A percentile compares a stretch with the other conserved stretches of the same genome.
Conservation (phyloP, 768 basidiomycete species). For the Lyophyllum semitale region DNA sequence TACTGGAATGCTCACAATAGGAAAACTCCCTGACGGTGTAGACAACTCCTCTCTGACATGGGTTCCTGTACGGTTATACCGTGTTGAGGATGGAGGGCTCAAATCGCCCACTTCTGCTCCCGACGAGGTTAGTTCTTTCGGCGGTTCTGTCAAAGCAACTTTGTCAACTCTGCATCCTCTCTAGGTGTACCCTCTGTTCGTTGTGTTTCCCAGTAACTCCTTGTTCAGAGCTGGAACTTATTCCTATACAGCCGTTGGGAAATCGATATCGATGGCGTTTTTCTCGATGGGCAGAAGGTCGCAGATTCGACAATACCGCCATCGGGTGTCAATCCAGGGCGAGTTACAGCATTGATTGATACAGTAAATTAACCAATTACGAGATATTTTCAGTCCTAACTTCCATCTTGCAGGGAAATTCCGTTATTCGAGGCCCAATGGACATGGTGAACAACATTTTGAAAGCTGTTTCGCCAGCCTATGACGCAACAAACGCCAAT, state of each 20-base stretch:
- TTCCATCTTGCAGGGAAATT: constrained; percentile 56
- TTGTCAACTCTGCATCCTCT: neutral
- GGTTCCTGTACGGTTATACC: constrained; percentile 66
- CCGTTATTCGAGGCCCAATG: constrained; percentile 66
- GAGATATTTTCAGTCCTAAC: neutral
- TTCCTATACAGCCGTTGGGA: constrained; percentile 53
- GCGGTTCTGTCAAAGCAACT: neutral
- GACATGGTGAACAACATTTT: constrained; percentile 61
- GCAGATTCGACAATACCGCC: constrained; percentile 52
- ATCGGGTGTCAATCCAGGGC: constrained; percentile 28
- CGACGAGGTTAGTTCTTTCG: constrained; percentile 47
- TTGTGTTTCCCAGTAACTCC: neutral
- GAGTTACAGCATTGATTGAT: constrained; percentile 64
- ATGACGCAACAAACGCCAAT: constrained; percentile 22
- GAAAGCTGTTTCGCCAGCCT: constrained; percentile 36
- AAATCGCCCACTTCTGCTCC: constrained; percentile 53
- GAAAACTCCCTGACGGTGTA: constrained; percentile 58
- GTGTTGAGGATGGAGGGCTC: constrained; percentile 54
- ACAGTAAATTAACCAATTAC: constrained; percentile 42
- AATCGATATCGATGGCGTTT: constrained; percentile 65
- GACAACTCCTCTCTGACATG: constrained; percentile 61
- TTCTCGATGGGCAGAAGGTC: constrained; percentile 58
- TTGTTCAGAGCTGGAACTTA: neutral
- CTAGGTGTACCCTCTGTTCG: constrained; percentile 40
- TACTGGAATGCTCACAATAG: constrained; percentile 60